phyloP scores from a whole-genome alignment of 345 rosid species.

The Salix udensis region DNA sequence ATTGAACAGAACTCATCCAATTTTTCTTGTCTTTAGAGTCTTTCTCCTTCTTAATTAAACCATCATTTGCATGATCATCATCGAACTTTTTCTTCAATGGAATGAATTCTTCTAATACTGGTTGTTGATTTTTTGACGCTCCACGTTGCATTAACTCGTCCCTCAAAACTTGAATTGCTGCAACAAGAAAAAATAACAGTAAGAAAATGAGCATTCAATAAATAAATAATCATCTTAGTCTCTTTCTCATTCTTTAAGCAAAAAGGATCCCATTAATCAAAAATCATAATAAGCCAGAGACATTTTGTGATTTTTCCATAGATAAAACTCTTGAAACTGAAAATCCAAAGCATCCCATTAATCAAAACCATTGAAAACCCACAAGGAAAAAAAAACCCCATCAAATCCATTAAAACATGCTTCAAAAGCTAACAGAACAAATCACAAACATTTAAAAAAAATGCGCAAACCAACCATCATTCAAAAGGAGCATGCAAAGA shows the following conservation, averaged over 20 bases:
- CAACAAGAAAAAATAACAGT: slow-evolving; percentile 17
- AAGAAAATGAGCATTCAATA: neutral
- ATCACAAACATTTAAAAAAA: neutral
- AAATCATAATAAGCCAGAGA: slow-evolving; percentile 8
- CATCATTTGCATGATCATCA: slow-evolving; percentile 18
- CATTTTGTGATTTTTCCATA: neutral
- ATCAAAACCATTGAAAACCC: neutral
- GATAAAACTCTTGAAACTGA: neutral
- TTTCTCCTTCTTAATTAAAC: slow-evolving; percentile 25
- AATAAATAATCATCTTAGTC: neutral
- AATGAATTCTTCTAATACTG: slow-evolving; percentile 69
- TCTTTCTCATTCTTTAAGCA: neutral
- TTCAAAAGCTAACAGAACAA: neutral
- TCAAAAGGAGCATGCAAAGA: slow-evolving; percentile 68
- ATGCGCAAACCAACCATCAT: slow-evolving; percentile 56
- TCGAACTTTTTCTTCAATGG: slow-evolving; percentile 41
- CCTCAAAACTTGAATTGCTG: slow-evolving; percentile 62
- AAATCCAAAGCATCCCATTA: neutral
- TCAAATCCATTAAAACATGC: neutral
- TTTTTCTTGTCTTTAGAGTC: slow-evolving; percentile 55
- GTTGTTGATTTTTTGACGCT: slow-evolving; percentile 42
- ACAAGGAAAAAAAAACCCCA: neutral
- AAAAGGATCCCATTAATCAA: neutral
- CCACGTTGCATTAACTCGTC: slow-evolving; percentile 42
- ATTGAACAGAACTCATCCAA: slow-evolving; percentile 70